phyloP scores from a whole-genome alignment of 192 early-diverging fungal species.

The Tieghemiomyces parasiticus region DNA sequence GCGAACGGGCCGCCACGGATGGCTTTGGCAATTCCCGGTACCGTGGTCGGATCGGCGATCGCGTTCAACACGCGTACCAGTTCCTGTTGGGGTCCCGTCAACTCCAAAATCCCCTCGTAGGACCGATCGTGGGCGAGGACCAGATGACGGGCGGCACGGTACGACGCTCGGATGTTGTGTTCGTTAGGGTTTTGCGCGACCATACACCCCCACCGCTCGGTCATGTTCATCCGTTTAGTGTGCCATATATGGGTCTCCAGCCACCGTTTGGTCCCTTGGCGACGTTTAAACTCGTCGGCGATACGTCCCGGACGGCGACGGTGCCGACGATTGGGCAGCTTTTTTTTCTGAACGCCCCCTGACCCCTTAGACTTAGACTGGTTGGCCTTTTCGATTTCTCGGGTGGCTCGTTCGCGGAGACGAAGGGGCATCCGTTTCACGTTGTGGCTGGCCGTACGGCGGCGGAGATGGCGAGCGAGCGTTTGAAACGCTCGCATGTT shows the following conservation, averaged over 20 bases:
- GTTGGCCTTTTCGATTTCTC: too few relatives aligned
- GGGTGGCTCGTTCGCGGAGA: slow-evolving; percentile 55
- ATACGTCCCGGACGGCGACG: slow-evolving; percentile 22
- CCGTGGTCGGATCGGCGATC: slow-evolving; percentile 43
- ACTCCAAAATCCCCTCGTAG: slow-evolving; percentile 54
- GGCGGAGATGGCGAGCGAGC: slow-evolving; percentile 75
- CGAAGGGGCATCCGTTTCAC: slow-evolving; percentile 78
- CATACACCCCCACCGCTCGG: slow-evolving; percentile 53
- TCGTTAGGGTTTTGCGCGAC: slow-evolving; percentile 68
- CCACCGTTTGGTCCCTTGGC: slow-evolving; percentile 47
- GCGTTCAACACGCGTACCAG: slow-evolving; percentile 35
- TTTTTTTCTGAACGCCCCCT: slow-evolving; percentile 13
- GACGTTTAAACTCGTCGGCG: slow-evolving; percentile 20
- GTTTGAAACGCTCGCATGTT: slow-evolving; percentile 74
- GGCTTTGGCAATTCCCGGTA: too few relatives aligned
- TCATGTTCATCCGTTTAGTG: slow-evolving; percentile 94
- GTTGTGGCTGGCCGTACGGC: slow-evolving; percentile 92
- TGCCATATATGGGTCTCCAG: slow-evolving; percentile 98
- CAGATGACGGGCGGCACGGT: slow-evolving; percentile 56
- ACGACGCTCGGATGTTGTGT: slow-evolving; percentile 59
- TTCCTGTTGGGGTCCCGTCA: slow-evolving; percentile 33
- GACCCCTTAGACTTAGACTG: too few relatives aligned
- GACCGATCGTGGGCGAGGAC: slow-evolving; percentile 78
- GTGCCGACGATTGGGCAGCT: slow-evolving; percentile 14
- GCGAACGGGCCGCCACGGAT: too few relatives aligned